Base-by-base conservation (phyloP, 2,329 filamentous ascomycete species). In the Phyllachora maydis region DNA sequence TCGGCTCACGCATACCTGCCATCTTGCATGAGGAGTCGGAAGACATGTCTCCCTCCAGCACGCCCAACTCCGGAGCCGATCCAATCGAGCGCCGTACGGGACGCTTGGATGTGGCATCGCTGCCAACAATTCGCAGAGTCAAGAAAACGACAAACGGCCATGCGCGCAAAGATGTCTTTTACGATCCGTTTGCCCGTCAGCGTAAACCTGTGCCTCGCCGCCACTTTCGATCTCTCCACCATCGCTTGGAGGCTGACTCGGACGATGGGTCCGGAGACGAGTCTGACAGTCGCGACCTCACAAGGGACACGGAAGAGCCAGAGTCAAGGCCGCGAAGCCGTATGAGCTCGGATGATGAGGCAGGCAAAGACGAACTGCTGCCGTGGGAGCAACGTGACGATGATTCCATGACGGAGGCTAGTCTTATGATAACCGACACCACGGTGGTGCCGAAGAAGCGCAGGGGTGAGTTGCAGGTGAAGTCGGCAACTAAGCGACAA, bases 181-280 rank as follows among this genome's bases (percentile, higher is more conserved):
- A 70, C 25, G 72, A 81, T 41, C 62, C 65, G 0, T 70, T 69
- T 37, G 78, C 56, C 13, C 60, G 65, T 31, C 58, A 61, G 31
- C 77, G 62, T 42, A 68, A 63, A 47, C 36, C 64, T 31, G 41
- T 59, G 41, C 41, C 48, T 9, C 53, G 54, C 20, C 70, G 68
- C 30, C 63, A 69, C 13, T 69, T 82, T 43, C 68, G 82, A 25
- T 77, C 79, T 5, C 59, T 95, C 11, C 81, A 92, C 42, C 75
- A 91, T 47, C 66, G 71, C 16, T 56, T 88, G 30, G 64, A 75
- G 32, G 65, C 75, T 39, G 66, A 74, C 30, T 76, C 75, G 31
- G 73, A 79, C 19, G 76, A 75, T n/a, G 79, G 93, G 42, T 90
- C 81, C 1, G 83, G 92, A 32, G 83, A 90, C 34, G 82, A 93